Evolutionary conservation across 306 rosid genomes (phyloP).

Genomic region (Dryas drummondii): DNA sequence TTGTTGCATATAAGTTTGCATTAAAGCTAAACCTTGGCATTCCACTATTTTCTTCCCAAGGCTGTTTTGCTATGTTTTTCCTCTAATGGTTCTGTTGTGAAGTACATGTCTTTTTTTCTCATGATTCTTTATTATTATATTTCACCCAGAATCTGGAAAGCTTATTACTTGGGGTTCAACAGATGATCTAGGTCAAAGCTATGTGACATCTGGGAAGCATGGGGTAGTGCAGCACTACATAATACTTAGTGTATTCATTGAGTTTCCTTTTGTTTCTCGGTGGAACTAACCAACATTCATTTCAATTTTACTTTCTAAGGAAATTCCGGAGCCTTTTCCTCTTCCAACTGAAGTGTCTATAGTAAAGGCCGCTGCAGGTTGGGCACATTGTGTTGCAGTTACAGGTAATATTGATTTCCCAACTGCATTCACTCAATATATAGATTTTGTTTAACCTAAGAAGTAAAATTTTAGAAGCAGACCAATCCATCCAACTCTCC

Average conservation of each 20-base stretch:
- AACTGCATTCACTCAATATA: background rate
- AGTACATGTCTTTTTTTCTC: background rate
- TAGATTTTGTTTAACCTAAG: background rate
- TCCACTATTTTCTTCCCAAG: background rate
- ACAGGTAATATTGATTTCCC: constrained; percentile 62
- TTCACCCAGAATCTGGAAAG: constrained; percentile 66
- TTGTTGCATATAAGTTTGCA: constrained; percentile 4
- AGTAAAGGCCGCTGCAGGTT: constrained; percentile 78
- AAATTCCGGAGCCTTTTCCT: constrained; percentile 89
- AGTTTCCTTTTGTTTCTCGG: constrained; percentile 2
- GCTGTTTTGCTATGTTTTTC: constrained; percentile 18
- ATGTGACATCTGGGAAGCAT: constrained; percentile 91
- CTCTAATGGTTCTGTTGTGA: background rate
- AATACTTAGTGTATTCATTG: background rate
- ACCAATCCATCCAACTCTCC: background rate
- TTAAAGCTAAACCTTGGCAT: background rate
- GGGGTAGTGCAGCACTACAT: constrained; percentile 55
- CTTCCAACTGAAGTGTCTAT: constrained; percentile 71
- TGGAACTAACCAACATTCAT: constrained; percentile 26
- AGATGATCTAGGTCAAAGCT: constrained; percentile 96
- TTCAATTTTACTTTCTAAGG: constrained; percentile 51
- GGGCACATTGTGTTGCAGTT: constrained; percentile 92
- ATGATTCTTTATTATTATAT: constrained; percentile 6
- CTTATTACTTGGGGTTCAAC: constrained; percentile 98
- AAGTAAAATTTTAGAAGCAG: constrained; percentile 15